Conservation (phyloP, 2,329 filamentous ascomycete genomes). For the Arachnomyces sp. region DNA sequence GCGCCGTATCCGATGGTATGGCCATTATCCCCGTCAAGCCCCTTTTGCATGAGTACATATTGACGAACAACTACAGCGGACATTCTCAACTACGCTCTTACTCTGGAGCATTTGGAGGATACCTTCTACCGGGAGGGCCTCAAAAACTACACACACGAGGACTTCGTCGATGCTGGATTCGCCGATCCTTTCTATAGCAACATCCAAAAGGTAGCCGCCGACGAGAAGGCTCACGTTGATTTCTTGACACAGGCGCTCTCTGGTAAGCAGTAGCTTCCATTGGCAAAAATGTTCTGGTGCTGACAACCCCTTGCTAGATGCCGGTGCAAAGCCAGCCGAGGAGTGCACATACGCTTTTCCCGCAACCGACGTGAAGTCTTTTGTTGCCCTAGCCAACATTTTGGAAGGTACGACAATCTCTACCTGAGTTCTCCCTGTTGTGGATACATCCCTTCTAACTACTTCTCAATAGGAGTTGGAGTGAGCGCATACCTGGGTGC, state of each 20-base stretch:
- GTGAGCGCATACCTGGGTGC: constrained; percentile 54
- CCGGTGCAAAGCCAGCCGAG: constrained; percentile 40
- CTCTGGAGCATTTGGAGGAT: constrained; percentile 49
- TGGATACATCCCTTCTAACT: too few species aligned
- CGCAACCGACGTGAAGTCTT: constrained; percentile 36
- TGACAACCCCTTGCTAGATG: constrained; percentile 20
- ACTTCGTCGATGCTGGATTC: constrained; percentile 47
- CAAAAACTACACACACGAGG: constrained; percentile 44
- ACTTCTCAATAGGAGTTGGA: constrained; percentile 33
- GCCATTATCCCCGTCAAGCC: too few species aligned
- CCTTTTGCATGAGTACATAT: too few species aligned
- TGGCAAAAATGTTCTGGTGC: constrained; percentile 17
- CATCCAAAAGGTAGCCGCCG: constrained; percentile 46
- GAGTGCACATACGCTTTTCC: constrained; percentile 51
- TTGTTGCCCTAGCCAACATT: constrained; percentile 44
- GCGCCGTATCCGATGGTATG: too few species aligned
- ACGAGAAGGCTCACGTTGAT: constrained; percentile 51
- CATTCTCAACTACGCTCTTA: constrained; percentile 14
- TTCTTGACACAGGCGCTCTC: constrained; percentile 43
- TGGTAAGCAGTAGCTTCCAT: constrained; percentile 17
- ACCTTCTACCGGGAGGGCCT: constrained; percentile 57
- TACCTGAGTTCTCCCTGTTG: too few species aligned
- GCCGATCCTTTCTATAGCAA: constrained; percentile 48
- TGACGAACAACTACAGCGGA: too few species aligned
- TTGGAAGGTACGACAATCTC: constrained; percentile 35